These are phyloP conservation scores for Ophiocordyceps camponoti-leonardi DNA, from an alignment of 2,329 filamentous ascomycete species.

Conservation along the genomic window DNA sequence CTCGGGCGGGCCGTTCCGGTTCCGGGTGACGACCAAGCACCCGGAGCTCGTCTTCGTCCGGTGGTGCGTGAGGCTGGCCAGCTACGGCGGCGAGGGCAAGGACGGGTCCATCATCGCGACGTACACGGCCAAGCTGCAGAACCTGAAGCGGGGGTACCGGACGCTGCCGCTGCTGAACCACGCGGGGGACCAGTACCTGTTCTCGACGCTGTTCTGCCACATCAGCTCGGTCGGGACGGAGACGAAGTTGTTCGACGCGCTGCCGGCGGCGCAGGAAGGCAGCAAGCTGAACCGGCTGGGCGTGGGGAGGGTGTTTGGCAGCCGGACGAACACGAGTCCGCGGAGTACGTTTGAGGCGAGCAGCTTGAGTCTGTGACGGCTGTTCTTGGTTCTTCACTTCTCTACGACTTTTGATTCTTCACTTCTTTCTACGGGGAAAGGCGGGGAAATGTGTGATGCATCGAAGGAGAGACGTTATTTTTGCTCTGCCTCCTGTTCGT, in stretches of 20 bases:
- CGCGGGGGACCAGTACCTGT: constrained; percentile 82
- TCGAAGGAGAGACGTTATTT: too few species aligned
- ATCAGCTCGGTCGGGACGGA: constrained; percentile 49
- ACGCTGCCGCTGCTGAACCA: constrained; percentile 79
- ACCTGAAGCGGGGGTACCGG: constrained; percentile 79
- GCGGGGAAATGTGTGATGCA: too few species aligned
- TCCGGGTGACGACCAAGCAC: constrained; percentile 82
- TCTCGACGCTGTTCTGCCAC: constrained; percentile 85
- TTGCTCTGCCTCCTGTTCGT: too few species aligned
- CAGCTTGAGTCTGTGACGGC: constrained; percentile 14
- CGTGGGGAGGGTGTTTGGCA: constrained; percentile 36
- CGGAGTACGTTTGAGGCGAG: constrained; percentile 30
- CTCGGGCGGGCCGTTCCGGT: constrained; percentile 52
- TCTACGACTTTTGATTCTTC: background rate
- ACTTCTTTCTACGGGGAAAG: background rate
- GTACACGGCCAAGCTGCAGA: constrained; percentile 83
- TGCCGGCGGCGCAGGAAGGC: constrained; percentile 19
- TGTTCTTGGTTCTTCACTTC: background rate
- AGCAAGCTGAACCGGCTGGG: constrained; percentile 39
- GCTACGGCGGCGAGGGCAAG: constrained; percentile 52
- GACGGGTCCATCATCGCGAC: constrained; percentile 57
- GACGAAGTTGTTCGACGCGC: constrained; percentile 37
- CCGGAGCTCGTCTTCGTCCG: constrained; percentile 87
- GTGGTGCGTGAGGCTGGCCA: constrained; percentile 78
- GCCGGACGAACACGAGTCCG: constrained; percentile 32